phyloP scores from a whole-genome alignment of 2,329 filamentous ascomycete species.

The Calonectria multiphialidica region DNA sequence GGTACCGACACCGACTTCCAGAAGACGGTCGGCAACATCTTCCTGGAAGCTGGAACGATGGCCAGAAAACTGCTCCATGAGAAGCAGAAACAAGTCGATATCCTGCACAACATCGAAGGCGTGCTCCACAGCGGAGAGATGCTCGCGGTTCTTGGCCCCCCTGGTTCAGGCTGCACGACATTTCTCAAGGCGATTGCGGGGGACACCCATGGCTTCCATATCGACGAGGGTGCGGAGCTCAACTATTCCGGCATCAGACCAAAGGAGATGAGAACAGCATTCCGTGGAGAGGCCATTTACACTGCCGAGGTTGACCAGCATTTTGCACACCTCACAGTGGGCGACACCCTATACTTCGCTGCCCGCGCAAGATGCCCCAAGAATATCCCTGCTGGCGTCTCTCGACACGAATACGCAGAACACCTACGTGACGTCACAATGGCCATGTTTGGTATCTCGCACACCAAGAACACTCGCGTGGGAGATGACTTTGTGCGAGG shows the following conservation, averaged over 20 bases:
- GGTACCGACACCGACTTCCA: slow-evolving; percentile 45
- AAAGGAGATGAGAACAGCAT: slow-evolving; percentile 13
- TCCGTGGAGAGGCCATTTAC: slow-evolving; percentile 82
- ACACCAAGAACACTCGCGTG: slow-evolving; percentile 76
- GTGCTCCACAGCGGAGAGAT: slow-evolving; percentile 36
- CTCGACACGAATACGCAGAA: slow-evolving; percentile 62
- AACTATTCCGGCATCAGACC: slow-evolving; percentile 55
- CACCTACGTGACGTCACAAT: slow-evolving; percentile 77
- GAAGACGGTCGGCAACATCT: slow-evolving; percentile 44
- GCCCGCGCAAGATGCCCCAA: slow-evolving; percentile 74
- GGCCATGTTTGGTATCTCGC: slow-evolving; percentile 76
- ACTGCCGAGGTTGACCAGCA: slow-evolving; percentile 84
- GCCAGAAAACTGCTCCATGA: slow-evolving; percentile 28
- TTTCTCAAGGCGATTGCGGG: slow-evolving; percentile 66
- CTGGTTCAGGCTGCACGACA: slow-evolving; percentile 64
- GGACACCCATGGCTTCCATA: slow-evolving; percentile 55
- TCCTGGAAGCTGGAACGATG: slow-evolving; percentile 35
- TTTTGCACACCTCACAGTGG: slow-evolving; percentile 79
- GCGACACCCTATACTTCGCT: slow-evolving; percentile 80
- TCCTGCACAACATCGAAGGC: slow-evolving; percentile 38
- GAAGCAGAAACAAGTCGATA: slow-evolving; percentile 25
- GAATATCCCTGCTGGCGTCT: slow-evolving; percentile 66
- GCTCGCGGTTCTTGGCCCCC: slow-evolving; percentile 59
- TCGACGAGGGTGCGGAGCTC: slow-evolving; percentile 43
- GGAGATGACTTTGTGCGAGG: slow-evolving; percentile 75